phyloP scores from a whole-genome alignment of 148 eudicot species.

The Suaeda aralocaspica region DNA sequence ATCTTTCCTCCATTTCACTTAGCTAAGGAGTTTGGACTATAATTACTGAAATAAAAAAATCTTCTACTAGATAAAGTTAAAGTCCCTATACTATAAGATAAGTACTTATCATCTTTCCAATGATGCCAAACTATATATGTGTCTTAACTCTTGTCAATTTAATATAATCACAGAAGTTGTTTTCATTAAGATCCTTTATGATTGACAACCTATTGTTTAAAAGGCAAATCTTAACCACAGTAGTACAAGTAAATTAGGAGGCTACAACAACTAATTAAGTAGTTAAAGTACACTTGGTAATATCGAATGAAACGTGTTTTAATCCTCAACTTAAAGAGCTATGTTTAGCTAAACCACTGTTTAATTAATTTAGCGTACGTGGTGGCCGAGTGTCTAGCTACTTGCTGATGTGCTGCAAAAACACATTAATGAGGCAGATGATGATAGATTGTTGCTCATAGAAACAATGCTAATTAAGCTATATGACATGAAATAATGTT shows the following conservation, averaged over 20 bases:
- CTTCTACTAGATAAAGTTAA: not conserved
- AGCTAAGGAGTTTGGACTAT: not conserved
- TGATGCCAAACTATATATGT: not conserved
- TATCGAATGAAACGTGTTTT: no score
- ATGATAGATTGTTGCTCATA: not conserved
- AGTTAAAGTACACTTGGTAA: no score
- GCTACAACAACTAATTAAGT: no score
- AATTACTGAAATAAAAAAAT: not conserved
- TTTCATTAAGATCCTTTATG: conserved; percentile 3
- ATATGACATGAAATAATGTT: not conserved
- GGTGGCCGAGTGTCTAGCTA: no score
- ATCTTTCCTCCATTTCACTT: not conserved
- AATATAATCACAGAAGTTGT: not conserved
- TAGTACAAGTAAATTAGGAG: no score
- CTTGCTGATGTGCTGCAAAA: not conserved
- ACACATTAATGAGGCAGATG: not conserved
- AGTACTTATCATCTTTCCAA: not conserved
- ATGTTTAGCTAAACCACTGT: no score
- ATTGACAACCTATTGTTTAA: not conserved
- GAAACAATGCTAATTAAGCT: not conserved
- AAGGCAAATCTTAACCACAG: not conserved
- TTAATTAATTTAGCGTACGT: no score
- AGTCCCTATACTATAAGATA: conserved; percentile 2
- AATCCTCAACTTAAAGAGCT: no score
- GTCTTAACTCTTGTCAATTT: not conserved